Evolutionary conservation across 2,329 filamentous ascomycete species (phyloP).

Genomic region (Scopulariopsis brevicaulis): DNA sequence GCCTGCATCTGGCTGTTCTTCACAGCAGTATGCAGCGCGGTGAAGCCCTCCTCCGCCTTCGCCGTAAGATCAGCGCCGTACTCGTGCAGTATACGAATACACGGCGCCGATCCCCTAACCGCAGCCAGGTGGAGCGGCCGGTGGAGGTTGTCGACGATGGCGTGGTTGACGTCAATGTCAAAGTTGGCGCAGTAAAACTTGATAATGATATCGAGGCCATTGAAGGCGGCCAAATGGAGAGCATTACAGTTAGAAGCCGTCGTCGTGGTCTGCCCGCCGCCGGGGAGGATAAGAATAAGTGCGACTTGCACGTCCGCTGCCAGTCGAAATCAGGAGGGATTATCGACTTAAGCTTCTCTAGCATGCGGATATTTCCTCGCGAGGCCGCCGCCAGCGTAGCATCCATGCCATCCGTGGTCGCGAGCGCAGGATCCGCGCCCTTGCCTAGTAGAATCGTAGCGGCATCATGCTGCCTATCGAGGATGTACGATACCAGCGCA

Average conservation of each 20-base stretch:
- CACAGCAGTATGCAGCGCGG: conserved; percentile 15
- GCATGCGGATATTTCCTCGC: conserved; percentile 1
- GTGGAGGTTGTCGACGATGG: conserved; percentile 1
- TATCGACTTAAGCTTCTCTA: not conserved
- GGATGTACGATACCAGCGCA: conserved; percentile 8
- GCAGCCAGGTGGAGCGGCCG: conserved; percentile 7
- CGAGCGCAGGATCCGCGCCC: conserved; percentile 6
- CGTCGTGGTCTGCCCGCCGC: conserved; percentile 1
- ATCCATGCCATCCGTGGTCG: conserved; percentile 5
- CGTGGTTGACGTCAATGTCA: conserved; percentile 2
- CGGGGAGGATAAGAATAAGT: conserved; percentile 6
- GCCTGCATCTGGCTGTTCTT: not conserved
- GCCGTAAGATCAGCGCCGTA: conserved; percentile 16
- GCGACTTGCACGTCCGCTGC: conserved; percentile 5
- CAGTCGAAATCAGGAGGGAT: conserved; percentile 4
- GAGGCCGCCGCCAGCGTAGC: conserved; percentile 5
- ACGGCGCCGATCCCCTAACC: conserved; percentile 4
- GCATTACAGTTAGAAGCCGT: conserved; percentile 6
- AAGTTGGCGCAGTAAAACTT: conserved; percentile 6
- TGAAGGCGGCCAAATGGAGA: conserved; percentile 8
- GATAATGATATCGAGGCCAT: conserved; percentile 6
- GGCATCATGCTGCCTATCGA: conserved; percentile 6
- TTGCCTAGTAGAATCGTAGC: conserved; percentile 5
- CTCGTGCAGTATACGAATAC: conserved; percentile 15
- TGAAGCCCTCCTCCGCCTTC: conserved; percentile 16